These are phyloP conservation scores for Flaveria ramosissima DNA, from an alignment of 129 eudicot species.

Conservation along the genomic window DNA sequence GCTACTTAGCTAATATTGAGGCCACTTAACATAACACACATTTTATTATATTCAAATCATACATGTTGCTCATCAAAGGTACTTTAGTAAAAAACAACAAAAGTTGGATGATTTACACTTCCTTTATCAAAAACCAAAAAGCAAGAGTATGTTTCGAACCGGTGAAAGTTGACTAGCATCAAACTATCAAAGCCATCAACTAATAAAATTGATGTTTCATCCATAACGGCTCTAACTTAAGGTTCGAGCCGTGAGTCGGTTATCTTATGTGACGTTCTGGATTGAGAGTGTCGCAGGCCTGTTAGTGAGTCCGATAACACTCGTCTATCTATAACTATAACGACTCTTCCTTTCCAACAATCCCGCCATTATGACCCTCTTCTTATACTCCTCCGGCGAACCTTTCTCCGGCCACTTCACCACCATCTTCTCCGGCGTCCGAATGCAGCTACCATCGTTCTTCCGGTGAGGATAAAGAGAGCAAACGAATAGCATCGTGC, in stretches of 20 bases:
- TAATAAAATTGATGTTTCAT: not conserved
- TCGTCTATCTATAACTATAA: constrained; percentile 26
- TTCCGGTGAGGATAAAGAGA: constrained; percentile 33
- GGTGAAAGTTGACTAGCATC: constrained; percentile 25
- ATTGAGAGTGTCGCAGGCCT: too few relatives aligned
- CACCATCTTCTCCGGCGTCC: constrained; percentile 9
- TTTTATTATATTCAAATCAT: not conserved
- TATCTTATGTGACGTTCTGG: too few relatives aligned
- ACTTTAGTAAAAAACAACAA: not conserved
- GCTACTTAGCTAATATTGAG: too few relatives aligned
- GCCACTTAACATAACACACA: not conserved
- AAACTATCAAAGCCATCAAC: constrained; percentile 13
- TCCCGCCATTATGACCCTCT: constrained; percentile 48
- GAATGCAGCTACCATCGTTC: not conserved
- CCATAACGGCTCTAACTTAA: too few relatives aligned
- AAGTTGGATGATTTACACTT: not conserved
- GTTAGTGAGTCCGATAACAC: not conserved
- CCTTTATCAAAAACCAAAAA: not conserved
- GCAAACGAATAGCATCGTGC: constrained; percentile 36
- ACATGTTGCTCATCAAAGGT: constrained; percentile 9
- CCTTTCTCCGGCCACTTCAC: constrained; percentile 34
- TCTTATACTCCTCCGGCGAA: constrained; percentile 37
- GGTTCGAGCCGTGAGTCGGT: too few relatives aligned
- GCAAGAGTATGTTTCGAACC: not conserved
- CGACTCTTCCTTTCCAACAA: constrained; percentile 47